Conservation (phyloP, 768 basidiomycete genomes). For the Auriculariales sp. region DNA sequence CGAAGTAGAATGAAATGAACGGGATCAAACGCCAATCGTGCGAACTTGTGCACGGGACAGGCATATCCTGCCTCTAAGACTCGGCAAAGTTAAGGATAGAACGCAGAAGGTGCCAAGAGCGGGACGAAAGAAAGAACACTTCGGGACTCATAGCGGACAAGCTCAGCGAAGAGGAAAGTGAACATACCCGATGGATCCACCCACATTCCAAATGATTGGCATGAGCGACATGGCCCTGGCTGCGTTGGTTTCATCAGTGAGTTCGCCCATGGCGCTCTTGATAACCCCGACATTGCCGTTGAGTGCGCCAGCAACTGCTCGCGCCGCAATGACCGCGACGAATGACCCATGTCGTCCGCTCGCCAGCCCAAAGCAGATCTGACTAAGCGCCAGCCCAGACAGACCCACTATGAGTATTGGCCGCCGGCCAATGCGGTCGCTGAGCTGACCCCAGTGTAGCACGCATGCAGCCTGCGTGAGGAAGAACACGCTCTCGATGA, state of each 20-base stretch:
- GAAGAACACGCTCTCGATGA: constrained; percentile 20
- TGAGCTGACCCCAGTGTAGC: constrained; percentile 59
- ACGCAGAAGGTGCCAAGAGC: too few species aligned
- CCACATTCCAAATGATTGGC: constrained; percentile 37
- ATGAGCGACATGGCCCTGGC: constrained; percentile 53
- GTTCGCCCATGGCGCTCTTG: constrained; percentile 36
- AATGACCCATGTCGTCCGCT: constrained; percentile 9
- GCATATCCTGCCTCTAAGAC: too few species aligned
- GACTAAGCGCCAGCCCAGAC: constrained; percentile 46
- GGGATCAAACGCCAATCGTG: too few species aligned
- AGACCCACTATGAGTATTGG: constrained; percentile 59
- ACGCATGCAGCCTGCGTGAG: constrained; percentile 3
- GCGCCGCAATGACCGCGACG: background rate
- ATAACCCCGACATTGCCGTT: constrained; percentile 66
- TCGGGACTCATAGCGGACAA: too few species aligned
- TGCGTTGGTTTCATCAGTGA: constrained; percentile 57
- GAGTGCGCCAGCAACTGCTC: constrained; percentile 54
- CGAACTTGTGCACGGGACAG: too few species aligned
- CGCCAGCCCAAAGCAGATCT: constrained; percentile 64
- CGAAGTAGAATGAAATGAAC: too few species aligned
- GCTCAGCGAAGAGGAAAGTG: too few species aligned
- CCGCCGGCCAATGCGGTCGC: constrained; percentile 60
- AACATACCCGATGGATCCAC: constrained; percentile 31
- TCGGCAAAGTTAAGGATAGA: too few species aligned
- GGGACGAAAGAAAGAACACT: too few species aligned